These are phyloP conservation scores for Boletellus emodensis DNA, from an alignment of 768 basidiomycete genomes.

Conservation along the genomic window DNA sequence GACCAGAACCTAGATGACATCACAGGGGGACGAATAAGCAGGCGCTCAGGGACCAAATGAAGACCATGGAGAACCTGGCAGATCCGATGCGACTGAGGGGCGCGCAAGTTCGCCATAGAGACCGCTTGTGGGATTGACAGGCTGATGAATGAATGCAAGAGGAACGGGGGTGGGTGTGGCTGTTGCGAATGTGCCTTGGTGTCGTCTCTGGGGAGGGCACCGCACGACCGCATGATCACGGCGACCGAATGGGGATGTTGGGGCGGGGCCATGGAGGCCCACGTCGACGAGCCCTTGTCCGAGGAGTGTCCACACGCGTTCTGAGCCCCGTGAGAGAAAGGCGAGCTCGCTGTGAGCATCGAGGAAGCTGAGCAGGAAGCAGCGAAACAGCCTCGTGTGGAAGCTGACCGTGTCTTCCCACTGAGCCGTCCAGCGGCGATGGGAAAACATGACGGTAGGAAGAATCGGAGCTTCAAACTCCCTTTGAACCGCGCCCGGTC, in stretches of 20 bases:
- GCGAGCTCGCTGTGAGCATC: not conserved
- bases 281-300: not conserved
- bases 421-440: not conserved
- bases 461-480: constrained; percentile 14
- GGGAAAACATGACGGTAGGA: constrained; percentile 1
- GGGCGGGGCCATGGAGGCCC: not conserved
- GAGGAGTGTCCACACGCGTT: not conserved
- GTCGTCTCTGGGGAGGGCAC: constrained; percentile 15
- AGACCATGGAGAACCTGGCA: constrained; percentile 1
- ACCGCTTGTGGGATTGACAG: constrained; percentile 1
- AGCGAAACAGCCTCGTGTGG: constrained; percentile 13
- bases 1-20: not conserved
- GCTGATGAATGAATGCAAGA: not conserved
- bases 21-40: not conserved
- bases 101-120: not conserved
- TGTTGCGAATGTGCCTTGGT: not conserved
- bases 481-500: too few species aligned
- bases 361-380: constrained; percentile 4
- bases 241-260: not conserved
- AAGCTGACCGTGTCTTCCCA: constrained; percentile 16
- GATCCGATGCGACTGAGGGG: not conserved
- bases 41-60: too few species aligned
- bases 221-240: not conserved
- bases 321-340: not conserved
- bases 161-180: not conserved